Evolutionary conservation across 768 basidiomycete species (phyloP), one percentile per base, ranked within the genome.

Genomic region (Boletus coccyginus): DNA sequence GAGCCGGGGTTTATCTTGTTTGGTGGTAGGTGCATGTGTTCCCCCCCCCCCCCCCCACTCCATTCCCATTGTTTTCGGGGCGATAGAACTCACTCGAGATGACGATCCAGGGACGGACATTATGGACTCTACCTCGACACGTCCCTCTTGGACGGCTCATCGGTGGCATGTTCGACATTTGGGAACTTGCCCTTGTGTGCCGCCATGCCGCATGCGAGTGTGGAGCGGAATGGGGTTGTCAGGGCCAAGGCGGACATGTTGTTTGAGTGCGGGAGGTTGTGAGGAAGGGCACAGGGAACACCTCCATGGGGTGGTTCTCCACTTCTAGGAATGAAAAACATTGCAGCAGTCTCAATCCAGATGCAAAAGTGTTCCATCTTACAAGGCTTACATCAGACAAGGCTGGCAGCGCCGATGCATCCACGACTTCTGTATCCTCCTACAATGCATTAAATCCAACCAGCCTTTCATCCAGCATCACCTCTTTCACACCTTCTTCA

Each of bases 111-210:
- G 8, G 93, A 93, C 49, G 94, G 93, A 0, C 82, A 84, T 29
- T 97, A 92, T 66, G 96, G 95, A 0, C 75, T 99, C 12, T 93
- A 92, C 71, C 78, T 99, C 36, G 92, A 95, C 64, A 83, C 86
- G 3, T 80, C 86, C 0, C 83, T 99, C 16, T 81, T 83, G 38
- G 84, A 88, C 43, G 95, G 96, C 8, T 90, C 92, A 0, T 92
- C 92, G 1, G 90, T 92, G 3, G 77, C 77, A 0, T 94, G 93
- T 64, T 88, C 86, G 2, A 94, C 94, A 2, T 98, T 94, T 69
- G 84, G 81, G 38, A 98, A 99, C 65, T 88, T 90, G 33, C 83
- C 90, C 0, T 72, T 96, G 16, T 95, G 92, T 67, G 76, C 79
- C 0, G 66, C 62, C 0, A 38, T 10, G 2, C 2, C 39, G 2